phyloP scores from a whole-genome alignment of 345 rosid species.

The Gossypium sturtianum region DNA sequence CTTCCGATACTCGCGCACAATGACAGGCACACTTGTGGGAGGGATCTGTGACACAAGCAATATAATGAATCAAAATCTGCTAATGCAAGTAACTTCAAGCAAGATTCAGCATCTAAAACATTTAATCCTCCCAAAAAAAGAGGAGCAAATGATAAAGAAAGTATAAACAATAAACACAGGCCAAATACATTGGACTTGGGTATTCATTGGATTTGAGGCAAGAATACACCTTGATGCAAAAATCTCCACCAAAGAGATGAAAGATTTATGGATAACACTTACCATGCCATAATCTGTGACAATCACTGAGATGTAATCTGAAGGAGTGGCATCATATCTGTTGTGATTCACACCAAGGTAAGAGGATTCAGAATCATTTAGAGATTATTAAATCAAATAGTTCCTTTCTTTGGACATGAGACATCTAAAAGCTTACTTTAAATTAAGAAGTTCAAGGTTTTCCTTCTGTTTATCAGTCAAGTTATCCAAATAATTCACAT shows the following conservation, averaged over 20 bases:
- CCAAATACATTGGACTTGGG: background rate
- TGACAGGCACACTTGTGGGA: slow-evolving; percentile 77
- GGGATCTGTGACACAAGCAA: slow-evolving; percentile 41
- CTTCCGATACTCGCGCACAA: slow-evolving; percentile 58
- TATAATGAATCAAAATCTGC: background rate
- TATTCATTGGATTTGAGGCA: background rate
- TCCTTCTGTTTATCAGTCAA: slow-evolving; percentile 27
- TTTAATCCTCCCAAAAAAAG: background rate
- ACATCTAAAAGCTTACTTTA: slow-evolving; percentile 40
- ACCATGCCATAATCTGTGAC: slow-evolving; percentile 84
- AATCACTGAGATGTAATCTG: slow-evolving; percentile 70
- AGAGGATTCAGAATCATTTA: slow-evolving; percentile 11
- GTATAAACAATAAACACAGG: background rate
- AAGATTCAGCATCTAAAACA: background rate
- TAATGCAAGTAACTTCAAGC: background rate
- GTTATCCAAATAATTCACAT: slow-evolving; percentile 32
- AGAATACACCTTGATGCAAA: background rate
- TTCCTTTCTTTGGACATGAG: background rate
- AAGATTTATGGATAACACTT: slow-evolving; percentile 14
- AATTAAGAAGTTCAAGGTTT: slow-evolving; percentile 60
- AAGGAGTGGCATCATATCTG: slow-evolving; percentile 82
- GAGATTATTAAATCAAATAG: background rate
- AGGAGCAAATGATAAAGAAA: background rate
- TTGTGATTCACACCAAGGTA: background rate
- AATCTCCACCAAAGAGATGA: background rate